Percentiles rank a stretch among this genome's conserved stretches.
Evolutionary conservation across 2,329 filamentous ascomycete species (phyloP).

Genomic region (Pseudogymnoascus sp.): DNA sequence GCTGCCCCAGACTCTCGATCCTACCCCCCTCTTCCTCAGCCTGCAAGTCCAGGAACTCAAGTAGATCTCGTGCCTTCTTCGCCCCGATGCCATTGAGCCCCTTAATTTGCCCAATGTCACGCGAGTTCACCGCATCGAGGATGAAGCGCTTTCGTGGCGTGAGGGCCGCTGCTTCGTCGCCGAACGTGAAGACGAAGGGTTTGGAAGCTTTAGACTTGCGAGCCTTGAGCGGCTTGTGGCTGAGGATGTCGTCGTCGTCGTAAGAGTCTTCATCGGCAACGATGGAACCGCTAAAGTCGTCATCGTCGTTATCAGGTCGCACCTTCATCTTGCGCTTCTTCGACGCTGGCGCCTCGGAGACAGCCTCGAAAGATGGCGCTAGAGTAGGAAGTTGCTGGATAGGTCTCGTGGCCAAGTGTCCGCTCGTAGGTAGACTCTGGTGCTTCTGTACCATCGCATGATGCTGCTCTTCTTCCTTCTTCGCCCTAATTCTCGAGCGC

Average conservation of each 20-base stretch:
- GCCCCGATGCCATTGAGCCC: constrained; percentile 61
- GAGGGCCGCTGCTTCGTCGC: constrained; percentile 30
- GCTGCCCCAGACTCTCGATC: constrained; percentile 42
- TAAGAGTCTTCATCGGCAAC: constrained; percentile 33
- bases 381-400: constrained; percentile 19
- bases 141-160: constrained; percentile 47
- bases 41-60: constrained; percentile 44
- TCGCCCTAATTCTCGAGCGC: constrained; percentile 40
- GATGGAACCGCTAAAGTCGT: constrained; percentile 27
- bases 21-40: constrained; percentile 32
- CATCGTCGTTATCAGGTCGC: constrained; percentile 21
- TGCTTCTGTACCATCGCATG: constrained; percentile 10
- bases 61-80: constrained; percentile 58
- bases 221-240: constrained; percentile 24
- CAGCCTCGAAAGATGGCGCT: constrained; percentile 19
- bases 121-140: constrained; percentile 64
- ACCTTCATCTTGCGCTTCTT: constrained; percentile 23
- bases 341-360: constrained; percentile 9
- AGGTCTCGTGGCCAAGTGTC: constrained; percentile 17
- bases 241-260: constrained; percentile 27
- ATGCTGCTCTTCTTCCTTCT: constrained; percentile 24
- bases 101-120: constrained; percentile 56
- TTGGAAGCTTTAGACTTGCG: constrained; percentile 26
- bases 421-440: constrained; percentile 11
- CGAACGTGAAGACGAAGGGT: constrained; percentile 20